Evolutionary conservation across 208 protist genomes (phyloP), one percentile per base, ranked within the genome.

Genomic region (Acanthamoeba royreba): DNA sequence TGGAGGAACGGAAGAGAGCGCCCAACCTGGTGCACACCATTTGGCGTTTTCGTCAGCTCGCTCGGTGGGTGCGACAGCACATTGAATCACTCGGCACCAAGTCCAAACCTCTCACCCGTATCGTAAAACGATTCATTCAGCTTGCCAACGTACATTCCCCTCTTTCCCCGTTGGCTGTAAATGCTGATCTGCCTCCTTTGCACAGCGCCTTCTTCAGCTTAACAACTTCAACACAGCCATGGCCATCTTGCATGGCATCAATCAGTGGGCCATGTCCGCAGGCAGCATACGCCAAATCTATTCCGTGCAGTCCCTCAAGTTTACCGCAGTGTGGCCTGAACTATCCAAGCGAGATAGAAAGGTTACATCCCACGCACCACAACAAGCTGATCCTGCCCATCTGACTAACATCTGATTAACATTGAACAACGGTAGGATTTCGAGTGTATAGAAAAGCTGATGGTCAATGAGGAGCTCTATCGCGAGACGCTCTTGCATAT

Each of bases 191-290:
- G 66, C 66, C 35, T 38, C 17, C 35, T 40, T 28, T 77, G 28
- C 31, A 25, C 46, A 87, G 77, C 40, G 40, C 17, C 38, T 87
- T 19, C 55, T 87, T n/a, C 40, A 47, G 25, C 31, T 87, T 3
- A 87, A 87, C 77, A 87, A 87, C 77, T 87, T 87, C 43, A 87
- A 87, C 31, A 87, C 77, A 33, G 40, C 46, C 43, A 87, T 87
- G 77, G 77, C 77, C 22, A 55, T 87, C 45, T 33, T 87, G 77
- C 77, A 87, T 33, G 77, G 77, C 7, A 58, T 87, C 45, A 87
- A 87, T 31, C 77, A 87, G 33, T 87, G 77, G 77, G 77, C 77
- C 0, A 40, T 47, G 46, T 58, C 46, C 1, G 77, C 77, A 7
- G 55, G 77, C 43, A 38, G 45, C 77, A 53, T 55, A 13, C 40